A percentile compares a stretch with the other conserved stretches of the same genome.
phyloP scores from a whole-genome alignment of 2,329 filamentous ascomycete genomes.

The Exophiala spinifera region DNA sequence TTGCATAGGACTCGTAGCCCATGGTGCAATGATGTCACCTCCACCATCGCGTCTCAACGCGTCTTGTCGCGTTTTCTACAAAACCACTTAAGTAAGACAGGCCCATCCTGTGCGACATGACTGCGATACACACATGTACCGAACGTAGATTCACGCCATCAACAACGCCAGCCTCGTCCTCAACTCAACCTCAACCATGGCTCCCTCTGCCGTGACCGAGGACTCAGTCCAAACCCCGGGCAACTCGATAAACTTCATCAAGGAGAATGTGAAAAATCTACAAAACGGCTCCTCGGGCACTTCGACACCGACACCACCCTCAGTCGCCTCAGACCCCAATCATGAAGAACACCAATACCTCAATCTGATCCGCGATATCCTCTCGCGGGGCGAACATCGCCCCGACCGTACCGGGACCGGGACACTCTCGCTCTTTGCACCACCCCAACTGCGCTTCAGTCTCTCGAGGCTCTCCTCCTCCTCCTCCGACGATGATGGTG shows the following conservation, averaged over 20 bases:
- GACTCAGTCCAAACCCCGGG: slow-evolving; percentile 10
- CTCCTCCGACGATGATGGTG: too few species aligned
- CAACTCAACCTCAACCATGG: slow-evolving; percentile 11
- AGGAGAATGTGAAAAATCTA: slow-evolving; percentile 23
- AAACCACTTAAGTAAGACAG: too few species aligned
- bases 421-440: slow-evolving; percentile 84
- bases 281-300: slow-evolving; percentile 4
- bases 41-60: background rate
- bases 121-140: background rate
- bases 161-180: background rate
- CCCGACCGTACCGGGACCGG: slow-evolving; percentile 93
- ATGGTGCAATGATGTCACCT: slow-evolving; percentile 1
- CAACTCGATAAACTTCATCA: slow-evolving; percentile 23
- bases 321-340: background rate
- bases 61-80: slow-evolving; percentile 5
- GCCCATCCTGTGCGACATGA: background rate
- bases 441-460: slow-evolving; percentile 78
- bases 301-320: background rate
- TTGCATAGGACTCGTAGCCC: too few species aligned
- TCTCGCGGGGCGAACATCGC: slow-evolving; percentile 78
- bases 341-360: slow-evolving; percentile 97
- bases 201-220: slow-evolving; percentile 21
- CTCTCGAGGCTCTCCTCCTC: slow-evolving; percentile 58
- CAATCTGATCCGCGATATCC: slow-evolving; percentile 79
- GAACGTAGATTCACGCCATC: background rate